Conservation (phyloP, 352 stramenopile genomes). For the Aphanomyces invadans region DNA sequence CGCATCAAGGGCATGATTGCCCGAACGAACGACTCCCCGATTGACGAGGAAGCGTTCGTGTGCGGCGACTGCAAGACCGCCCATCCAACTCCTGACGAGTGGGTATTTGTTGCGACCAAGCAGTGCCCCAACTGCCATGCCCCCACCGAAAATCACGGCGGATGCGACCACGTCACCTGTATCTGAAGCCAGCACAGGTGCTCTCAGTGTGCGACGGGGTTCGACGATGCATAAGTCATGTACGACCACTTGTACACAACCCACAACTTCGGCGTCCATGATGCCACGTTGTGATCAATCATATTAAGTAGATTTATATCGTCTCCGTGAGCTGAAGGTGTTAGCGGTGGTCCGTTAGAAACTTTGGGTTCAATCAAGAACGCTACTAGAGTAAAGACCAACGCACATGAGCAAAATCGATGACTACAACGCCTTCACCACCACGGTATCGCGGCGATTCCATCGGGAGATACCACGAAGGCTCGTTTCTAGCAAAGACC, state of each 20-base stretch:
- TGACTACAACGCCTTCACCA: too few species aligned
- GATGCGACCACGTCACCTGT: constrained; percentile 22
- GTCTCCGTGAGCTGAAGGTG: too few species aligned
- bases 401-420: too few species aligned
- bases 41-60: background rate
- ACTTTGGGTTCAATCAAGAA: too few species aligned
- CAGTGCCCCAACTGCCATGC: constrained; percentile 8
- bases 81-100: background rate
- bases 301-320: too few species aligned
- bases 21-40: background rate
- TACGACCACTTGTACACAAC: constrained; percentile 20
- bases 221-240: background rate
- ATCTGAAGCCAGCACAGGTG: constrained; percentile 19
- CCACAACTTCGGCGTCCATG: too few species aligned
- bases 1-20: background rate
- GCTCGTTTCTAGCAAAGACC: too few species aligned
- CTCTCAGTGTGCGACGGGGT: background rate
- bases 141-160: constrained; percentile 9
- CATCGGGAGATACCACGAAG: too few species aligned
- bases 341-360: too few species aligned
- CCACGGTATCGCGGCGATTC: too few species aligned
- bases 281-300: too few species aligned
- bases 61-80: constrained; percentile 11
- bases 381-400: too few species aligned
- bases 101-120: constrained; percentile 4